Percentiles rank a stretch among this genome's conserved stretches.
Conservation (phyloP, 202 grass and related monocot species). For the Zoysia matrella region DNA sequence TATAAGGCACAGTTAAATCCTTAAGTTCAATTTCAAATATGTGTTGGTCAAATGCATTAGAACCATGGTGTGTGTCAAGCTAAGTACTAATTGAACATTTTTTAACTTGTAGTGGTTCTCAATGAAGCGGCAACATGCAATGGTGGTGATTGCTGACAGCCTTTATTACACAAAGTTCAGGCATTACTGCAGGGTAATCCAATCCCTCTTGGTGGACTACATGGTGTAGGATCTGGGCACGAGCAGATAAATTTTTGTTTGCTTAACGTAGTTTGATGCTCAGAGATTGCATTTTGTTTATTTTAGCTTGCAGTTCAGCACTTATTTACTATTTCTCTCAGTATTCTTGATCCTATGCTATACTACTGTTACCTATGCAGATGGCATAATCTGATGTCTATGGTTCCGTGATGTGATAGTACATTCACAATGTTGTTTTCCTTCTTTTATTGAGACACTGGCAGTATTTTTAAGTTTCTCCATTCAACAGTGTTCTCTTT, state of each 20-base stretch:
- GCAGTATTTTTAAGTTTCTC: neutral
- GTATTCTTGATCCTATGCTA: neutral
- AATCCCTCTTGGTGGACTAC: constrained; percentile 9
- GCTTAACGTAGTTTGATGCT: neutral
- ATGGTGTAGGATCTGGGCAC: neutral
- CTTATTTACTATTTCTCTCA: neutral
- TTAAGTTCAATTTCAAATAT: constrained; percentile 1
- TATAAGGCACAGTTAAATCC: neutral
- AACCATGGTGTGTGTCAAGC: neutral
- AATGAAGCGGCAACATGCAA: constrained; percentile 61
- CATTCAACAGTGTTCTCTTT: neutral
- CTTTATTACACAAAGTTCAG: constrained; percentile 61
- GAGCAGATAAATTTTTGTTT: neutral
- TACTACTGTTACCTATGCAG: neutral
- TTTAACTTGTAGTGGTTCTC: constrained; percentile 60
- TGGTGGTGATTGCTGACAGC: constrained; percentile 58
- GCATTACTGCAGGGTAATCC: constrained; percentile 59
- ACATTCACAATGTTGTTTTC: neutral
- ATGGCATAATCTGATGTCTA: neutral
- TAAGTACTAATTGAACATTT: constrained; percentile 1
- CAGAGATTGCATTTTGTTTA: neutral
- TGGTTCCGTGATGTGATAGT: neutral
- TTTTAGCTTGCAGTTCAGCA: neutral
- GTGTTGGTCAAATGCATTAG: neutral
- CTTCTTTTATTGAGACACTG: neutral